Percentiles rank a stretch among this genome's conserved stretches.
Evolutionary conservation across 2,329 filamentous ascomycete species (phyloP).

Genomic region (Aspergillus thermomutatus): DNA sequence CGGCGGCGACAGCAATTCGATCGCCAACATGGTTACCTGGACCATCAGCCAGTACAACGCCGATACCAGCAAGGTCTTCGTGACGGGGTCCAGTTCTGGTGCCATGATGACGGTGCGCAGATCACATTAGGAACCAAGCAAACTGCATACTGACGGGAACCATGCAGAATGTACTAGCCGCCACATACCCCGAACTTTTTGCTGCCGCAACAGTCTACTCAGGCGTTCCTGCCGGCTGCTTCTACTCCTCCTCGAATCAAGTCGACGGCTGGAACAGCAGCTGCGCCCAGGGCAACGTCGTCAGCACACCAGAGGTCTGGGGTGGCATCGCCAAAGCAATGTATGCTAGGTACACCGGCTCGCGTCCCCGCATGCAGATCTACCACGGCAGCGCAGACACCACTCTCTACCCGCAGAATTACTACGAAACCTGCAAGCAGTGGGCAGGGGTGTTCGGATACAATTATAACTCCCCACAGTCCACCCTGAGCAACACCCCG

Average conservation of each 20-base stretch:
- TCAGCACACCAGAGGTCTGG: constrained; percentile 20
- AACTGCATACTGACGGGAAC: background rate
- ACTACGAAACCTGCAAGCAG: constrained; percentile 57
- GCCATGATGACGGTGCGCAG: constrained; percentile 22
- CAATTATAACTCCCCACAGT: constrained; percentile 14
- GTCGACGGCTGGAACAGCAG: constrained; percentile 22
- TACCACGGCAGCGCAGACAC: constrained; percentile 55
- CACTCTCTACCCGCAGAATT: constrained; percentile 53
- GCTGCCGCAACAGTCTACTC: constrained; percentile 21
- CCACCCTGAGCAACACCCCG: constrained; percentile 11
- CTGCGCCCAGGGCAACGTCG: constrained; percentile 17
- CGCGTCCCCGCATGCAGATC: constrained; percentile 55
- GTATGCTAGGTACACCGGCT: constrained; percentile 39
- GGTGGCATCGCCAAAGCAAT: constrained; percentile 18
- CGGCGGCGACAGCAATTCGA: constrained; percentile 39
- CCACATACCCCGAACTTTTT: constrained; percentile 20
- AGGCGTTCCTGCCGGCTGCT: constrained; percentile 20
- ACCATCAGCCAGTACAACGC: constrained; percentile 31
- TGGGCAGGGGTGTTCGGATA: constrained; percentile 52
- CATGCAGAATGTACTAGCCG: constrained; percentile 20
- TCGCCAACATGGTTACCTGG: constrained; percentile 40
- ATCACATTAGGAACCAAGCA: background rate
- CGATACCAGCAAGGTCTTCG: constrained; percentile 25
- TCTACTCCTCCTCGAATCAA: constrained; percentile 14
- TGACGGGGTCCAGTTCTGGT: constrained; percentile 16